phyloP scores from a whole-genome alignment of 345 rosid genomes.

The Populus deltoides region DNA sequence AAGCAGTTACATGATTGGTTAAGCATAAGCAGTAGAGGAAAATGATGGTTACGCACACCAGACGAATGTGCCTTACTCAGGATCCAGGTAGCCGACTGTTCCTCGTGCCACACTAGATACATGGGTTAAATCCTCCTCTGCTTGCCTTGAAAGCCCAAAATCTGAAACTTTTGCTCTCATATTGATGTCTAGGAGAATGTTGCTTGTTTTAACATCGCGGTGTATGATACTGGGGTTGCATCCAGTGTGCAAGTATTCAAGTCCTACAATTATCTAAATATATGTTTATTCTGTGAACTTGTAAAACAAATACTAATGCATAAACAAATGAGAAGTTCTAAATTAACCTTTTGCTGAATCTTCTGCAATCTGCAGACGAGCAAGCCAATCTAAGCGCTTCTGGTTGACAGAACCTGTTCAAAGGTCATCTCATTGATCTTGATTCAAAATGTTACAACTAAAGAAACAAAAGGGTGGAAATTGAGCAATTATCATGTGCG shows the following conservation, averaged over 20 bases:
- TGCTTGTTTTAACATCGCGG: constrained; percentile 92
- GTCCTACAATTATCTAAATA: constrained; percentile 63
- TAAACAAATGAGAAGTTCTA: constrained; percentile 4
- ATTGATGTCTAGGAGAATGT: constrained; percentile 80
- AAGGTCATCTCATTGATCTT: constrained; percentile 4
- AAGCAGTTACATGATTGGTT: background rate
- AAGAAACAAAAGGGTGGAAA: constrained; percentile 3
- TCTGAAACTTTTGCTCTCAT: constrained; percentile 98
- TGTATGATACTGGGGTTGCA: constrained; percentile 95
- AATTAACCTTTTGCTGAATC: constrained; percentile 92
- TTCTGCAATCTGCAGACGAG: constrained; percentile 75
- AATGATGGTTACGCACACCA: background rate
- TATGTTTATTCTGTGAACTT: constrained; percentile 20
- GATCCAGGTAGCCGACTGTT: constrained; percentile 93
- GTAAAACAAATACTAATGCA: constrained; percentile 2
- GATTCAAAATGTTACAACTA: background rate
- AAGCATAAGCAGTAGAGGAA: background rate
- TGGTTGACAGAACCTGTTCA: constrained; percentile 55
- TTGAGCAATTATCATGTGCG: background rate
- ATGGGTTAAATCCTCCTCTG: constrained; percentile 89
- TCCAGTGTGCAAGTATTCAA: constrained; percentile 93
- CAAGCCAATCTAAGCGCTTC: constrained; percentile 64
- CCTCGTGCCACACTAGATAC: constrained; percentile 92
- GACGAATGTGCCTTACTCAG: constrained; percentile 57
- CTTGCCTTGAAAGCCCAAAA: constrained; percentile 94